Base-by-base conservation (phyloP, 768 basidiomycete genomes). In the Lactifluus subvellereus region DNA sequence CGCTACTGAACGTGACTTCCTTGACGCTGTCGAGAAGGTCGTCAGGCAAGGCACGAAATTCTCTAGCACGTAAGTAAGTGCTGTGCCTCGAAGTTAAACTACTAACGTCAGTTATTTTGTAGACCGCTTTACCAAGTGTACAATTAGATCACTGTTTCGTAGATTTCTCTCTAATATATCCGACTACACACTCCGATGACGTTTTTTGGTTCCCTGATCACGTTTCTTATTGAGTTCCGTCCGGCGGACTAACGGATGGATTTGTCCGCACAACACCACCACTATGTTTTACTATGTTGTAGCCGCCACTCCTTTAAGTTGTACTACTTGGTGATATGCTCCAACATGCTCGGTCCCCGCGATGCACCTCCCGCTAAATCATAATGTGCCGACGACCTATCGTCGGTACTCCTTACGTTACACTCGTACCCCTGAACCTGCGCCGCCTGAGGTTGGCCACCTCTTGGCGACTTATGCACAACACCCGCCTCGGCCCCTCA, bases 21-120 rank as follows among this genome's bases (percentile, higher is more conserved):
- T 99, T 72, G 94, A 97, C 67, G 90, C 94, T 11, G 96, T 99
- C 2, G 97, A 99, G 80, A 98, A 98, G 77, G 97, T 99, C 61
- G 94, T 98, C 45, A 82, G 93, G 70, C 94, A 98, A 77, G 95
- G 95, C 32, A 94, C 91, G 70, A 98, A 98, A 77, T 99, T 98
- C 78, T 97, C 94, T 2, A 89, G 87, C 82, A 98, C 97, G 85
- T 93, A 80, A 63, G 91, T 85, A 10, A n/a, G 43, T 50, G 52
- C 30, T 48, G n/a, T 60, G 20, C 56, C n/a, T 40, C 45, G 22
- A 10, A 56, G n/a, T 49, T n/a, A 22, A 42, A 13, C 48, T 20
- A 50, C 67, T 61, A 45, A 70, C 37, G 40, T 20, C 27, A 37
- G 45, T 49, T 55, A 33, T 66, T 67, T 54, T 66, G 27, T 71